Evolutionary conservation across 306 rosid genomes (phyloP).

Genomic region (Prunus mira): DNA sequence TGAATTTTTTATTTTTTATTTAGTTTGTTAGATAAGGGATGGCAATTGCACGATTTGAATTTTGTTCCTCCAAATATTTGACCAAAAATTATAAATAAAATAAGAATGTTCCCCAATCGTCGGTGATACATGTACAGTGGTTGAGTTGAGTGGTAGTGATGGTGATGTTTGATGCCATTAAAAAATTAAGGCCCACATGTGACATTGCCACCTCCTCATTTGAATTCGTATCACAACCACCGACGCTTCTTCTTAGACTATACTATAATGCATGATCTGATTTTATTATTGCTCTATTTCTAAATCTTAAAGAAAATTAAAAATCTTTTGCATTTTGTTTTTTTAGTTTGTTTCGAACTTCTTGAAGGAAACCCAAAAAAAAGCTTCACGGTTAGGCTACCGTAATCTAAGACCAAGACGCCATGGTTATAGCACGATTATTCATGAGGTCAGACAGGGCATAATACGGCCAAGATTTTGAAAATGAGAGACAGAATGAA

Average conservation of each 20-base stretch:
- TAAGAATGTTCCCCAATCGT: constrained; percentile 3
- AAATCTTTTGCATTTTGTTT: background rate
- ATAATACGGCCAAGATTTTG: no score
- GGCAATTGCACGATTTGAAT: background rate
- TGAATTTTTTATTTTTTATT: background rate
- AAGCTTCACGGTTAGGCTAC: no score
- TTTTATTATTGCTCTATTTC: no score
- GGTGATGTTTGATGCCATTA: background rate
- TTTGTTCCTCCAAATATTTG: background rate
- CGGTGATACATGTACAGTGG: background rate
- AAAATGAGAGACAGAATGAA: no score
- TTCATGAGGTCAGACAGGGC: no score
- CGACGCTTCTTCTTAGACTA: constrained; percentile 8
- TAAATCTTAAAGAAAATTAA: background rate
- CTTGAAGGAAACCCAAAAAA: no score
- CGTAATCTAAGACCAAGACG: no score
- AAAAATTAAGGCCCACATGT: constrained; percentile 5
- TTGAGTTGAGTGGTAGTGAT: background rate
- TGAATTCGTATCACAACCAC: constrained; percentile 10
- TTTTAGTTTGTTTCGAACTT: background rate
- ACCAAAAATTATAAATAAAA: background rate
- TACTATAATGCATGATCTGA: no score
- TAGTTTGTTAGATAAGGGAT: background rate
- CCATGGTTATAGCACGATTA: no score
- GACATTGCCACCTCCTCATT: background rate